phyloP scores from a whole-genome alignment of 2,329 filamentous ascomycete genomes.

The Emericellopsis cladophorae region DNA sequence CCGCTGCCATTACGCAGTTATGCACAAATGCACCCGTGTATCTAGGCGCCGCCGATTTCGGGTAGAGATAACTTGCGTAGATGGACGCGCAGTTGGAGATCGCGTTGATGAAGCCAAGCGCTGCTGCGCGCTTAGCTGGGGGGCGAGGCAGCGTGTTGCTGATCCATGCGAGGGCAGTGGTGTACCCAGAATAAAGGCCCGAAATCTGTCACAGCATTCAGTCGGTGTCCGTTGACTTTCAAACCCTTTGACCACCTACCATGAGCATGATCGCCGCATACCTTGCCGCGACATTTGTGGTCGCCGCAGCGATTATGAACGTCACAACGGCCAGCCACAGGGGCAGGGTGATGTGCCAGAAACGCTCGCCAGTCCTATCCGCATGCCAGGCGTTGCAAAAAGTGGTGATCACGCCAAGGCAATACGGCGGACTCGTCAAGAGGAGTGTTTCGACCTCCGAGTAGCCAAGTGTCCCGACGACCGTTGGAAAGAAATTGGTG shows the following conservation, averaged over 20 bases:
- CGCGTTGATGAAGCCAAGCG: constrained; percentile 62
- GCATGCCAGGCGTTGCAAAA: constrained; percentile 58
- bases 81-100: constrained; percentile 38
- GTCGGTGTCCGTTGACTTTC: neutral
- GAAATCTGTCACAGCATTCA: neutral
- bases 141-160: constrained; percentile 60
- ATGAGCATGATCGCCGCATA: constrained; percentile 66
- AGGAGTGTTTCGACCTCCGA: constrained; percentile 9
- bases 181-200: constrained; percentile 12
- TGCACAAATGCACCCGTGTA: constrained; percentile 51
- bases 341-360: constrained; percentile 52
- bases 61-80: constrained; percentile 58
- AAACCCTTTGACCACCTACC: neutral
- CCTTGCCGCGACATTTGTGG: constrained; percentile 44
- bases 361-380: constrained; percentile 58
- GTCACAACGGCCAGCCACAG: constrained; percentile 47
- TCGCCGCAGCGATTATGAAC: constrained; percentile 57
- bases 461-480: constrained; percentile 9
- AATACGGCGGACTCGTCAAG: constrained; percentile 10
- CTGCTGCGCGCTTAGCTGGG: constrained; percentile 54
- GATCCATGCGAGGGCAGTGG: constrained; percentile 54
- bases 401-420: constrained; percentile 25
- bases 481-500: constrained; percentile 12
- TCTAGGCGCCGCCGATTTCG: constrained; percentile 26
- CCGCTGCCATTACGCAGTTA: constrained; percentile 50